Base-by-base conservation (phyloP, 306 rosid species). In the Acmispon strigosus region DNA sequence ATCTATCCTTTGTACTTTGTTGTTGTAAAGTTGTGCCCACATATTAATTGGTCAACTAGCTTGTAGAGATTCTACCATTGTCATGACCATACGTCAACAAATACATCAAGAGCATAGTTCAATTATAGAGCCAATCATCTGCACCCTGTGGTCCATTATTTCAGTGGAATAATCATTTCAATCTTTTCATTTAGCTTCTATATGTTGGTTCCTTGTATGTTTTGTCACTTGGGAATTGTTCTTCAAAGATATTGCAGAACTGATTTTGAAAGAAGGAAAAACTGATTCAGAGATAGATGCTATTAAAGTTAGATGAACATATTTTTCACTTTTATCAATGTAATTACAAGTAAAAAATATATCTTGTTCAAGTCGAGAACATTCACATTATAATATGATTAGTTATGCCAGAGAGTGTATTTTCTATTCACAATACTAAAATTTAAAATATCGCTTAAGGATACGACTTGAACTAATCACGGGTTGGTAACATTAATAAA, bases 11-110 rank as follows among this genome's bases (percentile, higher is more conserved):
- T 83, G 91, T 74, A 89, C 85, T 76, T 77, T 85, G 75, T 83
- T 84, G 81, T 86, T 80, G 86, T 86, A 75, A 76, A 82, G 88
- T 87, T 80, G 80, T 75, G 84, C 76, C 90, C 64, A 67, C 81
- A 62, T 59, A 47, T 78, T 58, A 75, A 63, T 59, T 67, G 75
- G 92, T 86, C 88, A 83, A 84, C 88, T 50, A 61, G 62, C 41
- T 70, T 58, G 70, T 15, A 73, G 57, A 75, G 80, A 72, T 76
- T 61, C 62, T 84, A 69, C 50, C 61, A 57, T 78, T 75, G 77
- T 59, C 86, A 82, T 67, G 59, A 16, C 57, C 77, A 61, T 32
- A 36, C 70, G 72, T 69, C 70, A 67, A 66, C 50, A 66, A 32
- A 36, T 22, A 39, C 54, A 44, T 52, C 37, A 59, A 77, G 10